Evolutionary conservation across 2,329 filamentous ascomycete genomes (phyloP), one percentile per base, ranked within the genome.

Genomic region (Trichoderma koningiopsis): DNA sequence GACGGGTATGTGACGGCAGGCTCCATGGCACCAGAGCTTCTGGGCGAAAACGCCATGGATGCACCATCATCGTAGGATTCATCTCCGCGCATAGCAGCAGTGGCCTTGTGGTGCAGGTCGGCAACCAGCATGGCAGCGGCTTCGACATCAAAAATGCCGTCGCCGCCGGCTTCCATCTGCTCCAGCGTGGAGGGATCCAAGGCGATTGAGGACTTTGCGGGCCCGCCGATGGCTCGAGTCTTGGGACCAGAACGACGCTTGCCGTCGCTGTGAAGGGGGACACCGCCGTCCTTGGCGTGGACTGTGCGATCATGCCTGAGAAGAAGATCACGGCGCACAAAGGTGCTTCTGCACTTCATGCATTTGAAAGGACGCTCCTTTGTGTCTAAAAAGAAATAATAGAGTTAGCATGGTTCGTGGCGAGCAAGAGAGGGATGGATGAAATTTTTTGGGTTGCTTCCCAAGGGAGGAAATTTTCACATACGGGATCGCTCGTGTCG

Each of bases 301-400:
- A 99, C 96, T 73, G 96, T 99, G 77, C 96, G 92, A 82, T 99
- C 96, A 84, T 99, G 96, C 80, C 96, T 92, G 74, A 99, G 89
- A 65, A 99, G 90, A 72, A 99, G 87, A 83, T 99, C 96, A 82
- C 96, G 93, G 80, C 96, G 93, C 76, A 99, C 96, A 80, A 99
- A 99, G 71, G 96, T 99, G 86, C 94, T 97, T 78, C 94, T 89
- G 82, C 96, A 99, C 84, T 99, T 99, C 85, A 93, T 87, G 83
- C 96, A 99, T 81, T 98, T 98, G 87, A 99, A 99, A 47, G 96
- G 96, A 72, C 96, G 91, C 83, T 98, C 96, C 83, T 99, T 99
- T 73, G 96, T 99, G 82, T 98, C 95, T 98, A 81, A 7, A 71
- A 33, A 31, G 14, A 22, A 13, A 31, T 24, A 6, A 3, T 16